Conservation (phyloP, 1,139 yeast genomes). For the Yamadazyma diospyri region DNA sequence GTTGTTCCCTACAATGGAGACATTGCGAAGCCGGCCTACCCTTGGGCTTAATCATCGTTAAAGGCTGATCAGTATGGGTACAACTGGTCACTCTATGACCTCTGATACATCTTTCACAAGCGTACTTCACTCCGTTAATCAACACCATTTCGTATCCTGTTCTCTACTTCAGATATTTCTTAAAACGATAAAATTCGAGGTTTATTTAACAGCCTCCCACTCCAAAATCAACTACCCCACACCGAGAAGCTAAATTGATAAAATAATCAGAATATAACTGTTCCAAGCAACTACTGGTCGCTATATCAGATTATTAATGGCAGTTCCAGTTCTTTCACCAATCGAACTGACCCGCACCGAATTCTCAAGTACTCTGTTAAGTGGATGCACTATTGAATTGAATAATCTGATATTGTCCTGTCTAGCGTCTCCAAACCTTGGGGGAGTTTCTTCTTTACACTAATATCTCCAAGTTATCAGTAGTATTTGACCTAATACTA, state of each 20-base stretch:
- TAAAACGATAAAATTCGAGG: too few species aligned
- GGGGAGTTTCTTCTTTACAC: slow-evolving; percentile 1
- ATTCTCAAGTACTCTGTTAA: too few species aligned
- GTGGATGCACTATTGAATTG: too few species aligned
- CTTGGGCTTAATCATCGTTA: slow-evolving; percentile 90
- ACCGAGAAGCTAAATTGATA: background rate
- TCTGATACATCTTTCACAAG: slow-evolving; percentile 93
- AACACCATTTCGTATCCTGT: slow-evolving; percentile 87
- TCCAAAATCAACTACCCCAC: too few species aligned
- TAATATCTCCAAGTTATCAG: too few species aligned
- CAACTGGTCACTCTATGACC: slow-evolving; percentile 96
- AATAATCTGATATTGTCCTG: too few species aligned
- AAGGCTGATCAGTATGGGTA: slow-evolving; percentile 84
- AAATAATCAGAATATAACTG: slow-evolving; percentile 3
- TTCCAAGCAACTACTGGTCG: slow-evolving; percentile 1
- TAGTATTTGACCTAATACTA: too few species aligned
- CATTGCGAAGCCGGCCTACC: slow-evolving; percentile 96
- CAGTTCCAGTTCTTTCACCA: too few species aligned
- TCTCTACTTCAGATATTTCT: background rate
- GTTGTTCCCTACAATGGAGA: slow-evolving; percentile 76
- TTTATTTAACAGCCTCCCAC: too few species aligned
- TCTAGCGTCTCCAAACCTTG: too few species aligned
- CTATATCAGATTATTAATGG: too few species aligned
- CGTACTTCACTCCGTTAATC: slow-evolving; percentile 88
- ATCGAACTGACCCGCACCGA: too few species aligned